A percentile compares a stretch with the other conserved stretches of the same genome.
Conservation (phyloP, 1,284 basidiomycete genomes). For the Schizophyllum amplum region DNA sequence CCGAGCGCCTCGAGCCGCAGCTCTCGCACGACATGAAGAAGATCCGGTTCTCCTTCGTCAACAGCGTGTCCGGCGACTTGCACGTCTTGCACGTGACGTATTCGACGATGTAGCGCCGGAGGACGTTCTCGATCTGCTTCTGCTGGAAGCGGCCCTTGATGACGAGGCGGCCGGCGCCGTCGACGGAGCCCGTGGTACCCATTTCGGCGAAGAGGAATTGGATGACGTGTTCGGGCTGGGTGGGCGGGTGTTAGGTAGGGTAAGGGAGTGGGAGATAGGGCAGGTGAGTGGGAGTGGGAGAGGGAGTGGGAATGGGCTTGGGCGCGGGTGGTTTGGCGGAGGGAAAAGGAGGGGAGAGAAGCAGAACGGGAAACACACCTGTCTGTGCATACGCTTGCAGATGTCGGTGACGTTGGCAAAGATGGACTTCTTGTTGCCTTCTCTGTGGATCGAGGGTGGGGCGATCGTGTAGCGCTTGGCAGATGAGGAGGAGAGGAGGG, state of each 20-base stretch:
- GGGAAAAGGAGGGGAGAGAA: too few species aligned
- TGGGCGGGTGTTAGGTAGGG: background rate
- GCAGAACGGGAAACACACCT: slow-evolving; percentile 21
- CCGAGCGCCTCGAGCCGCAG: slow-evolving; percentile 87
- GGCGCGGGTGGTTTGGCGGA: too few species aligned
- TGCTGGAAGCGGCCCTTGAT: slow-evolving; percentile 99
- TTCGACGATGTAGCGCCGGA: slow-evolving; percentile 96
- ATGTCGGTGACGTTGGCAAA: slow-evolving; percentile 98
- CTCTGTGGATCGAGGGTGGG: slow-evolving; percentile 90
- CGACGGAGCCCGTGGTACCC: slow-evolving; percentile 96
- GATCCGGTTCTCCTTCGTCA: slow-evolving; percentile 97
- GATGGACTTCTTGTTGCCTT: slow-evolving; percentile 95
- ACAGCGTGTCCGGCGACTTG: slow-evolving; percentile 95
- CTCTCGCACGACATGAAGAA: slow-evolving; percentile 99
- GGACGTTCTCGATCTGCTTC: slow-evolving; percentile 97
- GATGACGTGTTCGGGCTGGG: slow-evolving; percentile 94
- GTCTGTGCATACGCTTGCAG: slow-evolving; percentile 97
- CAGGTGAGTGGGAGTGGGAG: too few species aligned
- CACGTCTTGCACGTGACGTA: slow-evolving; percentile 99
- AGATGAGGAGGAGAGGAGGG: slow-evolving; percentile 65
- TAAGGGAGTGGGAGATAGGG: too few species aligned
- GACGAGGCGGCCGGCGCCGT: slow-evolving; percentile 87
- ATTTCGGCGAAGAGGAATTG: slow-evolving; percentile 97
- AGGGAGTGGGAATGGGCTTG: too few species aligned
- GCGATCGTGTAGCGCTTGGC: slow-evolving; percentile 96